These are phyloP conservation scores for Trematosphaeria pertusa DNA, from an alignment of 2,329 filamentous ascomycete species.

Conservation along the genomic window DNA sequence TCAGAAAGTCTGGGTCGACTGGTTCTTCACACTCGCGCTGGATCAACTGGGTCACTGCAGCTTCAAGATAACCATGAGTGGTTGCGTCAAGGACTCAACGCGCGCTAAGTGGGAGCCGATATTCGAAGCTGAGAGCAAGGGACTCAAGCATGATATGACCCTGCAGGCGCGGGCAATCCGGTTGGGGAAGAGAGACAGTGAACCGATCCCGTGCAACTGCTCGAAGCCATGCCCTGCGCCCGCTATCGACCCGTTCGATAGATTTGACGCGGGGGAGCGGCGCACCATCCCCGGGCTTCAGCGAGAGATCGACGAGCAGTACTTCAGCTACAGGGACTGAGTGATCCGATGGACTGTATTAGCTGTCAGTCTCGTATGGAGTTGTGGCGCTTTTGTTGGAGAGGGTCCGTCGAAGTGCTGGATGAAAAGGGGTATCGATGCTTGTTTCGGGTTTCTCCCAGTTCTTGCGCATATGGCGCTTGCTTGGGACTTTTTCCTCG, in stretches of 20 bases:
- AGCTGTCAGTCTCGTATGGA: too few relatives aligned
- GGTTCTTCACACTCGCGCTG: constrained; percentile 17
- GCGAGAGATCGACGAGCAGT: neutral
- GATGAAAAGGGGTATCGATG: too few relatives aligned
- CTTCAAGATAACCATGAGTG: constrained; percentile 10
- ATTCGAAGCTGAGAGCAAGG: constrained; percentile 5
- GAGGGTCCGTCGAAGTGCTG: too few relatives aligned
- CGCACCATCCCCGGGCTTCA: neutral
- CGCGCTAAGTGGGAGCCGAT: constrained; percentile 15
- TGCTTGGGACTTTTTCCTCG: too few relatives aligned
- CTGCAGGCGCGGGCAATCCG: neutral
- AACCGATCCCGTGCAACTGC: constrained; percentile 13
- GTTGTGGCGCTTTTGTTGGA: too few relatives aligned
- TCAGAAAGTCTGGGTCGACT: constrained; percentile 24
- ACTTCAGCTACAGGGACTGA: too few relatives aligned
- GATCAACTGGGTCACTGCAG: neutral
- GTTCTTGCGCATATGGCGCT: too few relatives aligned
- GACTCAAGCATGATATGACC: neutral
- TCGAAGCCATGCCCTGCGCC: constrained; percentile 7
- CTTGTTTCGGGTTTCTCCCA: too few relatives aligned
- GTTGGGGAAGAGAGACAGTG: neutral
- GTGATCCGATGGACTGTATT: too few relatives aligned
- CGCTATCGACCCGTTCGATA: neutral
- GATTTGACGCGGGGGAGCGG: neutral
- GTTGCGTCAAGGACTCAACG: constrained; percentile 20